Evolutionary conservation across 495 filamentous ascomycete species (phyloP).

Genomic region (Podospora bellae-mahoneyi): DNA sequence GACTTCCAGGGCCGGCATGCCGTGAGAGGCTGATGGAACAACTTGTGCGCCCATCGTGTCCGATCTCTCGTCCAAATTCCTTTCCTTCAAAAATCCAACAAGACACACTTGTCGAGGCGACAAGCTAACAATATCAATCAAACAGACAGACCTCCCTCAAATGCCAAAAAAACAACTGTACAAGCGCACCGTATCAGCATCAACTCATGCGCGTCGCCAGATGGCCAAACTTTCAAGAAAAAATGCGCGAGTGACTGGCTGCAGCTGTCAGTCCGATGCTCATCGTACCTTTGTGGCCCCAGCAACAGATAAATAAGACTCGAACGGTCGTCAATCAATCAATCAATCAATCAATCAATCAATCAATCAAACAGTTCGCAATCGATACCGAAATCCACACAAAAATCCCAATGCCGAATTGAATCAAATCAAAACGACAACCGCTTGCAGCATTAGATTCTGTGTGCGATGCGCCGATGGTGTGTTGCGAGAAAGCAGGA

Average conservation of each 20-base stretch:
- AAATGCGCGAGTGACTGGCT: slow-evolving; percentile 8
- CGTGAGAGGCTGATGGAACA: slow-evolving; percentile 28
- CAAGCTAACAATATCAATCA: neutral
- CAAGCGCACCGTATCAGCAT: slow-evolving; percentile 3
- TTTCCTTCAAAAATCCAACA: neutral
- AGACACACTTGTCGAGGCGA: neutral
- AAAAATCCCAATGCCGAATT: neutral
- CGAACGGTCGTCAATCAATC: too few species aligned
- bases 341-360: slow-evolving; percentile 8
- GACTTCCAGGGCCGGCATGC: slow-evolving; percentile 27
- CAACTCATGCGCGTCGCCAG: neutral
- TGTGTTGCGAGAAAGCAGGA: slow-evolving; percentile 1
- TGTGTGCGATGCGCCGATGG: slow-evolving; percentile 7
- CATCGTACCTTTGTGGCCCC: slow-evolving; percentile 15
- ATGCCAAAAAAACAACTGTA: neutral
- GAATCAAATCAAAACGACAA: neutral
- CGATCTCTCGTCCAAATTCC: neutral
- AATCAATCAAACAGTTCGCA: neutral
- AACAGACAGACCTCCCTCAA: neutral
- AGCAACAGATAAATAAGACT: neutral
- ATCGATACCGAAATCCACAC: neutral
- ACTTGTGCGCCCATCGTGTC: slow-evolving; percentile 32
- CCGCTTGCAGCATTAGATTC: neutral
- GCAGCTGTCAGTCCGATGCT: slow-evolving; percentile 6
- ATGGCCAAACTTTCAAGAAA: neutral